phyloP scores from a whole-genome alignment of 352 stramenopile species.

The Stramenopiles sp. region DNA sequence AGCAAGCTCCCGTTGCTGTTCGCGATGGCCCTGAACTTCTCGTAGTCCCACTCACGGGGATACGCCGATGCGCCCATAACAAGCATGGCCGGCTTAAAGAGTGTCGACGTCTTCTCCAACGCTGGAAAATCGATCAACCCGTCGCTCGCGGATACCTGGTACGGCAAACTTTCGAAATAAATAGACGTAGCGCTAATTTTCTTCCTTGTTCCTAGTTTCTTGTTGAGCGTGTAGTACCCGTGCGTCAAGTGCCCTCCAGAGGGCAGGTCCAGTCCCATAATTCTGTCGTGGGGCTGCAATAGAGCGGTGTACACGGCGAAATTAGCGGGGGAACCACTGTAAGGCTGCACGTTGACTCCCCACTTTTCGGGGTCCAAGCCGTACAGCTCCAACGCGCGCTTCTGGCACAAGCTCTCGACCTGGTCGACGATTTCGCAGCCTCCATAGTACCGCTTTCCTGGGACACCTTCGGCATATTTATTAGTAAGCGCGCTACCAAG shows the following conservation, averaged over 20 bases:
- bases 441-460: constrained; percentile 88
- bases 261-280: constrained; percentile 97
- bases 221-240: constrained; percentile 90
- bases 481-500: constrained; percentile 94
- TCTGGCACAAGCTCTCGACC: constrained; percentile 84
- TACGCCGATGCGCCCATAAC: constrained; percentile 91
- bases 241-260: constrained; percentile 95
- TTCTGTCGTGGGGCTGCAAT: constrained; percentile 88
- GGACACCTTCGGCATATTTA: constrained; percentile 97
- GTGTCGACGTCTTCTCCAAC: constrained; percentile 65
- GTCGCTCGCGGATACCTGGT: constrained; percentile 78
- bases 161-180: constrained; percentile 96
- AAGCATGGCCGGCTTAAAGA: constrained; percentile 95
- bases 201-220: constrained; percentile 87
- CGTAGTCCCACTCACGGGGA: constrained; percentile 96
- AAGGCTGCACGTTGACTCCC: constrained; percentile 95
- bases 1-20: constrained; percentile 88
- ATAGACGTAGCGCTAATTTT: constrained; percentile 96
- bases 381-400: constrained; percentile 78
- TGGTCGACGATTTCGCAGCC: constrained; percentile 95
- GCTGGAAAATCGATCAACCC: constrained; percentile 92
- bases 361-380: constrained; percentile 71
- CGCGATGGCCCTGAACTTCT: constrained; percentile 84
- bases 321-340: constrained; percentile 90
- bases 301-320: constrained; percentile 97